Conservation (phyloP, 78 protist species). For the Dictyostelium citrinum region DNA sequence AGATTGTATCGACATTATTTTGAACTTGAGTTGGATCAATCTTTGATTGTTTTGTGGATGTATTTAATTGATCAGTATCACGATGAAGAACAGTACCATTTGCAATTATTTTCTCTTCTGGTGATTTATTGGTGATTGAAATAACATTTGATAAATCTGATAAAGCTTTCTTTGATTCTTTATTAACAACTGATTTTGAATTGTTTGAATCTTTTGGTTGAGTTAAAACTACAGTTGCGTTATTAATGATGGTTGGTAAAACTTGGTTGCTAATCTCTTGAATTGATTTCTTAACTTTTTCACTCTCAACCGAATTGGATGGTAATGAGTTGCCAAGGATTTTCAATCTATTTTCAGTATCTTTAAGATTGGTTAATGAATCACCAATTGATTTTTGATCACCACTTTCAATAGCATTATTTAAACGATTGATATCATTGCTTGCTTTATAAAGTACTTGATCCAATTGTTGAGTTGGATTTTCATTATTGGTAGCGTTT, state of each 20-base stretch:
- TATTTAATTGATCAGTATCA: slow-evolving; percentile 16
- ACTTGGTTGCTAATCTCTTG: not conserved
- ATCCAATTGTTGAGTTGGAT: not conserved
- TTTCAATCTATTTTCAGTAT: slow-evolving; percentile 46
- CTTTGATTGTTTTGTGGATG: not conserved
- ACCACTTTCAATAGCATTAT: slow-evolving; percentile 12
- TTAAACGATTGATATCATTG: slow-evolving; percentile 42
- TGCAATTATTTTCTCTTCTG: slow-evolving; percentile 57
- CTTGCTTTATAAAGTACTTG: slow-evolving; percentile 25
- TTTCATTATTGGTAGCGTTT: not conserved
- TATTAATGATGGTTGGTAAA: slow-evolving; percentile 19
- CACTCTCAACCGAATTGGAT: not conserved
- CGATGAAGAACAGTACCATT: slow-evolving; percentile 23
- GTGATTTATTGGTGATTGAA: slow-evolving; percentile 21
- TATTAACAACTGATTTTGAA: slow-evolving; percentile 1
- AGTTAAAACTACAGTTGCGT: not conserved
- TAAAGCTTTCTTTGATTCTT: slow-evolving; percentile 24
- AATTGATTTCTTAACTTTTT: slow-evolving; percentile 14
- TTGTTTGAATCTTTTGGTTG: slow-evolving; percentile 3
- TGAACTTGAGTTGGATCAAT: slow-evolving; percentile 1
- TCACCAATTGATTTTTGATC: slow-evolving; percentile 35
- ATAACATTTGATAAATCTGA: slow-evolving; percentile 14
- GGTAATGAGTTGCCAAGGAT: not conserved
- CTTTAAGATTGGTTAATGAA: slow-evolving; percentile 11
- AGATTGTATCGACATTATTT: not conserved